Base-by-base conservation (phyloP, 768 basidiomycete species). In the Gelatoporia subvermispora region DNA sequence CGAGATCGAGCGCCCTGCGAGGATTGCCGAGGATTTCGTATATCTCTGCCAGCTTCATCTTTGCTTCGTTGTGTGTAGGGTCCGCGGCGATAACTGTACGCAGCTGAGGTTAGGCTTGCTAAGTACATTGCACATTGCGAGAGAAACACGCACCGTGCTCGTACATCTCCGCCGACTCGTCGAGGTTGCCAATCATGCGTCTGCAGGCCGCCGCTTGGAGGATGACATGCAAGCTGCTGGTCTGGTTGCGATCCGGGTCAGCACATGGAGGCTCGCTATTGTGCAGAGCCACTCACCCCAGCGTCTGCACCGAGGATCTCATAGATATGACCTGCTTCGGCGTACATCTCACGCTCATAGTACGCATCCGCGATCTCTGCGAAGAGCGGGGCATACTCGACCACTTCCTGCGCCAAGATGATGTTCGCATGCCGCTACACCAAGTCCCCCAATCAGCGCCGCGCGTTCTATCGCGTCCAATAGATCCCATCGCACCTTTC, bases 11-110 rank as follows among this genome's bases (percentile, higher is more conserved):
- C 0, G 95, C 95, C 60, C 85, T 85, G 15, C 82, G 72, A 1
- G 87, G 82, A 53, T 93, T 81, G 38, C 86, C 82, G 54, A 85
- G 68, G 10, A 89, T 82, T 64, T 99, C 95, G 54, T 92, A 90
- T 13, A 93, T 80, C 54, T 89, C 89, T 0, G 94, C 95, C 0
- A 97, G 75, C 53, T 89, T 87, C 78, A 94, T 84, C 65, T 92
- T 93, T 22, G 84, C 85, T 23, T 93, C 88, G 57, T 82, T 80
- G 55, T 90, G 78, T 0, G 75, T 74, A 0, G 90, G 84, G 61
- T 93, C 88, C 1, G 79, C 79, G 3, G 76, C 71, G 16, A 86
- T 72, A 24, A 94, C 93, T 95, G 55, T 5, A 41, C 4, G 21
- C 34, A 31, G n/a, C 5, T 8, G 15, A 28, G 8, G 20, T 43